Evolutionary conservation across 306 rosid genomes (phyloP).

Genomic region (Pterocarpus santalinus): DNA sequence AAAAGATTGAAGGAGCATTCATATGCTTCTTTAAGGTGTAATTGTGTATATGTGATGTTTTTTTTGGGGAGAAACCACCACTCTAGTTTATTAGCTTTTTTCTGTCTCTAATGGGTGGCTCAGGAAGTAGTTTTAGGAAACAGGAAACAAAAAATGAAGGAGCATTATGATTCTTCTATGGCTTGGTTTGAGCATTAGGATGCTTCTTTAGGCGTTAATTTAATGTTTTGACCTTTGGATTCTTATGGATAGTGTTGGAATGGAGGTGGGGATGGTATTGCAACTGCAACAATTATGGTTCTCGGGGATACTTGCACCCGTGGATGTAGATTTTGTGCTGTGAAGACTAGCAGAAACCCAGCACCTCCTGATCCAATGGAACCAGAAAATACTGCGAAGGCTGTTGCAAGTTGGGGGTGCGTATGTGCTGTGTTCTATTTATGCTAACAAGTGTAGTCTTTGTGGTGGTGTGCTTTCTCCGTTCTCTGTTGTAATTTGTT

Average conservation of each 20-base stretch:
- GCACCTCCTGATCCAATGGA: conserved; percentile 97
- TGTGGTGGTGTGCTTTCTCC: neutral
- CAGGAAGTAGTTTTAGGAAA: neutral
- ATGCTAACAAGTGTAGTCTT: neutral
- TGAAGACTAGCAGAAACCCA: conserved; percentile 91
- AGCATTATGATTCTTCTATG: neutral
- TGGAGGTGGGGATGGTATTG: conserved; percentile 94
- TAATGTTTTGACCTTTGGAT: conserved; percentile 33
- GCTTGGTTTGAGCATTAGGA: neutral
- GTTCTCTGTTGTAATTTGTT: conserved; percentile 6
- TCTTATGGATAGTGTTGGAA: conserved; percentile 81
- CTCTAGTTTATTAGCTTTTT: neutral
- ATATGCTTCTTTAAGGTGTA: neutral
- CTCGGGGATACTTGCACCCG: conserved; percentile 98
- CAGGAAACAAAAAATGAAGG: neutral
- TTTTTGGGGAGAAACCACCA: too few relatives aligned
- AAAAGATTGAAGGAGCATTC: neutral
- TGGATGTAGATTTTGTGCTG: conserved; percentile 96
- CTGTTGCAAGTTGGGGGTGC: conserved; percentile 95
- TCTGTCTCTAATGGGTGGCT: neutral
- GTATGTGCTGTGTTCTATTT: conserved; percentile 12
- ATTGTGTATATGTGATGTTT: neutral
- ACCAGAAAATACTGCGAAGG: conserved; percentile 83
- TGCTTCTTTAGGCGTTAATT: conserved; percentile 4
- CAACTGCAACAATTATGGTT: conserved; percentile 97